Evolutionary conservation across 768 basidiomycete genomes (phyloP).

Genomic region (Serendipita vermifera): DNA sequence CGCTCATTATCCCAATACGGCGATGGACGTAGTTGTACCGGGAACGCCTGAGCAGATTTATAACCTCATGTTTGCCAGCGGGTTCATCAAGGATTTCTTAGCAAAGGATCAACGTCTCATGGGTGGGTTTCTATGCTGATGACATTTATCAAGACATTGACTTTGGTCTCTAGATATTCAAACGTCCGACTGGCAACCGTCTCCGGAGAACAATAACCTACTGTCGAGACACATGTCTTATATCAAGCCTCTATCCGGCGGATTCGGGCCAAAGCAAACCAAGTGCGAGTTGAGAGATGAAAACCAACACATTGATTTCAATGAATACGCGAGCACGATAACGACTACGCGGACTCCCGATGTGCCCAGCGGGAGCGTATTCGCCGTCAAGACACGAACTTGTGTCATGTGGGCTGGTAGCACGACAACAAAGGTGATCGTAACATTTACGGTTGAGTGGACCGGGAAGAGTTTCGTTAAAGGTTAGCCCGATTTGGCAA

Average conservation of each 20-base stretch:
- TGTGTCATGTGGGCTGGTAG: slow-evolving; percentile 89
- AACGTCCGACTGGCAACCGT: slow-evolving; percentile 87
- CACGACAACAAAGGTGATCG: slow-evolving; percentile 61
- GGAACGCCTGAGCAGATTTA: slow-evolving; percentile 92
- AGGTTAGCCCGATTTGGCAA: slow-evolving; percentile 39
- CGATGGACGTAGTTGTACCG: slow-evolving; percentile 68
- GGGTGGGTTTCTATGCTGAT: slow-evolving; percentile 38
- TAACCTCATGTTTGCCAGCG: slow-evolving; percentile 91
- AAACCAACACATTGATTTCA: slow-evolving; percentile 62
- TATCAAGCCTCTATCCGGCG: slow-evolving; percentile 81
- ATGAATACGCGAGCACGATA: slow-evolving; percentile 66
- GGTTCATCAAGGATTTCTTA: slow-evolving; percentile 92
- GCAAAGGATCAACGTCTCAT: slow-evolving; percentile 71
- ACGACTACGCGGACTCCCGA: slow-evolving; percentile 91
- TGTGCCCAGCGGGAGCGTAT: slow-evolving; percentile 86
- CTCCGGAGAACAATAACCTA: slow-evolving; percentile 44
- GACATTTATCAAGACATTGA: neutral
- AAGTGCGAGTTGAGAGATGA: slow-evolving; percentile 94
- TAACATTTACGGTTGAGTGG: slow-evolving; percentile 92
- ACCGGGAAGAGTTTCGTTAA: slow-evolving; percentile 94
- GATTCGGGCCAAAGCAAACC: slow-evolving; percentile 85
- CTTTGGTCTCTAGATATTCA: slow-evolving; percentile 65
- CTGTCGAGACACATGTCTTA: slow-evolving; percentile 87
- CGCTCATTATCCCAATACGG: slow-evolving; percentile 56
- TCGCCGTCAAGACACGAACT: slow-evolving; percentile 85